Evolutionary conservation across 768 basidiomycete species (phyloP).

Genomic region (Termitomyces sp.): DNA sequence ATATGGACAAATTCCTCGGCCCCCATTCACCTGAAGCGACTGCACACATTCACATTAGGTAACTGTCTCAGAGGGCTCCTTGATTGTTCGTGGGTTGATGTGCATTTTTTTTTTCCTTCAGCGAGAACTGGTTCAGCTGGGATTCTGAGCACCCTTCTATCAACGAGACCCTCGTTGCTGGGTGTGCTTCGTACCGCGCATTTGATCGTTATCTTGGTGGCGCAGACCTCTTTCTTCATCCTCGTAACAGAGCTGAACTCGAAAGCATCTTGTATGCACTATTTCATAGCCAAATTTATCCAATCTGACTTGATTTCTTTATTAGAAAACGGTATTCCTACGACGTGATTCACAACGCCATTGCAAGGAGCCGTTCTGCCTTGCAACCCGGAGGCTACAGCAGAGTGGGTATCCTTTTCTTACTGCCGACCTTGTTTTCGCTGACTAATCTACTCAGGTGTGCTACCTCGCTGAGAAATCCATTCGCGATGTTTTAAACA

Average conservation of each 20-base stretch:
- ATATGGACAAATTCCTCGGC: conserved; percentile 68
- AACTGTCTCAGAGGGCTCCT: conserved; percentile 18
- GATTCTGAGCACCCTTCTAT: conserved; percentile 64
- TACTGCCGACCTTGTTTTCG: neutral
- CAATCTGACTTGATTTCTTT: conserved; percentile 6
- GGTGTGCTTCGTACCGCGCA: conserved; percentile 76
- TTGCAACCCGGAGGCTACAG: conserved; percentile 51
- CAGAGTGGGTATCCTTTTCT: conserved; percentile 25
- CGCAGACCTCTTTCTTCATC: conserved; percentile 65
- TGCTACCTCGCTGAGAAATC: conserved; percentile 70
- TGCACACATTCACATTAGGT: conserved; percentile 67
- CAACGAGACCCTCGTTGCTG: conserved; percentile 69
- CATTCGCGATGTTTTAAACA: conserved; percentile 62
- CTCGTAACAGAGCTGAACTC: conserved; percentile 58
- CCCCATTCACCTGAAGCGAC: conserved; percentile 70
- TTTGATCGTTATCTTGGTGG: conserved; percentile 70
- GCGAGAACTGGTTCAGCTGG: conserved; percentile 66
- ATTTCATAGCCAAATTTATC: neutral
- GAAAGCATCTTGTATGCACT: conserved; percentile 62
- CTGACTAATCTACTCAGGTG: conserved; percentile 33
- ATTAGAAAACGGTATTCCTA: conserved; percentile 67
- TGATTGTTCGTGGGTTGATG: conserved; percentile 1
- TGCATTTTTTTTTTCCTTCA: conserved; percentile 19
- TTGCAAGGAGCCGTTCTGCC: conserved; percentile 60
- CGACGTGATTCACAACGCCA: conserved; percentile 77